Evolutionary conservation across 345 rosid genomes (phyloP), one percentile per base, ranked within the genome.

Genomic region (Corchorus olitorius): DNA sequence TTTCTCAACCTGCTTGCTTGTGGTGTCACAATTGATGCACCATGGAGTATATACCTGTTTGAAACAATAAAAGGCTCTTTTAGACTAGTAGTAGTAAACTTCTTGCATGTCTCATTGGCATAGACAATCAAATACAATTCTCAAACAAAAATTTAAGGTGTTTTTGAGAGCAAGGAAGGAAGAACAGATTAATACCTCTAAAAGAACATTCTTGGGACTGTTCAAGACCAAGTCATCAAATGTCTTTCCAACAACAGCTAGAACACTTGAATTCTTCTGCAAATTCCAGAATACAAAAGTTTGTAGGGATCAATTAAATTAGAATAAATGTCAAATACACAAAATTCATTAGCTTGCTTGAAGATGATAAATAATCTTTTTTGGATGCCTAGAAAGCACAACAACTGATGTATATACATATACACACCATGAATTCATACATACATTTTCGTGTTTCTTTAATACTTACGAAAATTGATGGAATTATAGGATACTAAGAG

Each of bases 11-110:
- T 93, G 90, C 87, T 93, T 91, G 81, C 89, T 89, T 39, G 87
- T 76, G 3, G 92, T 82, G 78, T 93, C 94, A 52, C 97, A 93
- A 66, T 82, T 84, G 78, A 84, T 75, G 86, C 95, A 93, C 97
- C 97, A 94, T n/a, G 98, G 94, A 6, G 92, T 87, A 74, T 89
- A 78, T n/a, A 94, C 89, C 94, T 93, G 76, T 78, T 77, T 46
- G 8, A 48, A 60, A 56, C 76, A 60, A 45, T 27, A 16, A 61
- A 66, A 27, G 27, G 27, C 27, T 27, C 27, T 27, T 27, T 27
- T 27, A 27, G 27, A 27, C 27, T 1, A 27, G 27, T 27, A 27
- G 27, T 27, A 27, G 27, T 4, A 27, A 49, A 15, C 33, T 50
- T 69, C 43, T 69, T 50, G 45, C 15, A 33, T 7, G 19, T 50